Evolutionary conservation across 1,284 basidiomycete species (phyloP), one percentile per base, ranked within the genome.

Genomic region (Sparassis latifolia): DNA sequence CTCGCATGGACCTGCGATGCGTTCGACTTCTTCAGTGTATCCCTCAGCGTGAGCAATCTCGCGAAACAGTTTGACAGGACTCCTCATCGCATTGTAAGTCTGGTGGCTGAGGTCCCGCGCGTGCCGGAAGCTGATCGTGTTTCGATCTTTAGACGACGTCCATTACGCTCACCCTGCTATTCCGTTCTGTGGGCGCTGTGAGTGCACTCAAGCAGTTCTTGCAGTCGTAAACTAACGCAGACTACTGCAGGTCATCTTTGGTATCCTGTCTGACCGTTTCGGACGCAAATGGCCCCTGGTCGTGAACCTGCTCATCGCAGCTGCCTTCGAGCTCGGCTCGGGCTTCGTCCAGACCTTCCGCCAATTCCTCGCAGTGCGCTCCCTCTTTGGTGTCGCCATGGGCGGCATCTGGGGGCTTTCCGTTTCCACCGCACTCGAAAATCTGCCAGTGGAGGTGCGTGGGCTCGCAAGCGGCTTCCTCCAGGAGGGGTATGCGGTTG

Each of bases 241-340:
- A 47, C 39, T 40, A 9, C 47, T 44, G n/a, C 51, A 77, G 75
- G 64, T 92, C 53, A 70, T 94, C 57, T 96, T 97, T 57, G 88
- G 87, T 37, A 64, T 91, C 48, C 61, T 88, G 32, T 88, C 87
- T 12, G 92, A 94, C 66, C 79, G 94, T 6, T 96, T 79, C 65
- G 95, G 95, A 2, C 81, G 95, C 42, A 95, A 94, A 73, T 98
- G 92, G 90, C 92, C 94, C 1, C 73, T 97, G 2, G 82, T 93
- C 40, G 59, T 65, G 61, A 97, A 97, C 66, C 70, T 92, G 45
- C 47, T 89, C 12, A 61, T 93, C 44, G 80, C 91, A 55, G 74
- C 78, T n/a, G 68, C 79, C 7, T 80, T 97, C 52, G 86, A 93
- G 58, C 80, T 98, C 12, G 89, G 84, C 0, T 83, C 79, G 4